These are phyloP conservation scores for Pseudopyrenochaeta lycopersici DNA, from an alignment of 2,329 filamentous ascomycete species.

Conservation along the genomic window DNA sequence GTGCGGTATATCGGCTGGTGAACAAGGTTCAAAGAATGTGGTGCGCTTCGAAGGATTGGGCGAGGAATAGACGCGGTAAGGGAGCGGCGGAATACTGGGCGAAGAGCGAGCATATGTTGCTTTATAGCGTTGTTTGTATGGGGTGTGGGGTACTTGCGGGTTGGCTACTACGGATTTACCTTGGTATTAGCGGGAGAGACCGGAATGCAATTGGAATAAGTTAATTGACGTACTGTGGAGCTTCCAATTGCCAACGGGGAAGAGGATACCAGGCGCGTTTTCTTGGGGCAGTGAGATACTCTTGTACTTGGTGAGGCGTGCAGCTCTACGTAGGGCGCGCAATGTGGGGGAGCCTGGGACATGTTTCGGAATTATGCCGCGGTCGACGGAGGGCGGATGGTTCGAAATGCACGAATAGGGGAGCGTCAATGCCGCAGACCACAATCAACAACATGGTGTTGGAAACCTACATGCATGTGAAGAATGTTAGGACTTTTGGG, in stretches of 20 bases:
- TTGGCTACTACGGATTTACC: too few relatives aligned
- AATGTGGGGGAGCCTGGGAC: constrained; percentile 1
- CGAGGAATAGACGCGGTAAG: neutral
- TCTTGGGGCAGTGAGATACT: neutral
- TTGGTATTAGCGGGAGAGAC: too few relatives aligned
- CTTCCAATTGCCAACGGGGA: too few relatives aligned
- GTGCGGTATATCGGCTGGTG: neutral
- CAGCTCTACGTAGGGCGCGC: constrained; percentile 6
- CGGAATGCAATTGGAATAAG: too few relatives aligned
- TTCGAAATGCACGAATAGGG: constrained; percentile 2
- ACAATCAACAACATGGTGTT: neutral
- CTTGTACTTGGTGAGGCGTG: constrained; percentile 1
- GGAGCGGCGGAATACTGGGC: constrained; percentile 5
- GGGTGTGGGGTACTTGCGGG: too few relatives aligned
- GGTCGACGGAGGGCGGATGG: neutral
- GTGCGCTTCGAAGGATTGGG: neutral
- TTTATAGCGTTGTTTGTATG: neutral
- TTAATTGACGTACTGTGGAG: too few relatives aligned
- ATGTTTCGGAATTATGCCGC: constrained; percentile 4
- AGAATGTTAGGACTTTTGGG: too few relatives aligned
- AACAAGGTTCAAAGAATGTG: neutral
- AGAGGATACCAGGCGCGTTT: too few relatives aligned
- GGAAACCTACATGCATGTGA: neutral
- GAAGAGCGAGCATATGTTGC: constrained; percentile 12
- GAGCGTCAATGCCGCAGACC: neutral